A percentile compares a stretch with the other conserved stretches of the same genome.
Evolutionary conservation across 176 grass and related monocot species (phyloP).

Genomic region (Guadua angustifolia): DNA sequence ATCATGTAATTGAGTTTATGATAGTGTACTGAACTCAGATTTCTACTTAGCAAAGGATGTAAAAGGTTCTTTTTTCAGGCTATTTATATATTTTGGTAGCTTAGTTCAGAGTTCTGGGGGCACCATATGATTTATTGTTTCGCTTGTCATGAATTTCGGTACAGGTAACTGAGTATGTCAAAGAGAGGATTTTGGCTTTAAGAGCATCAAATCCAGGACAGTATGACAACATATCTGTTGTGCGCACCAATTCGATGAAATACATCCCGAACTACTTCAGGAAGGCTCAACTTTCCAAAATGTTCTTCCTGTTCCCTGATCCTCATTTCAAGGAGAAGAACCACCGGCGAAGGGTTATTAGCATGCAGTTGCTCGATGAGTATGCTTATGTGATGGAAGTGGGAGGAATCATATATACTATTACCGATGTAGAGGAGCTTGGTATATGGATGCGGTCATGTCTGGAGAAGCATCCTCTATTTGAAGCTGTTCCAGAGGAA

Average conservation of each 20-base stretch:
- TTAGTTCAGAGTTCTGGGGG: neutral
- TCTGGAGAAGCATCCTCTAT: slow-evolving; percentile 81
- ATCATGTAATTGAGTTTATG: neutral
- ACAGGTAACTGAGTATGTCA: slow-evolving; percentile 96
- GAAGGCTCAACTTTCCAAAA: slow-evolving; percentile 89
- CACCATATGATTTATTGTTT: slow-evolving; percentile 7
- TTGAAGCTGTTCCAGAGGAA: slow-evolving; percentile 60
- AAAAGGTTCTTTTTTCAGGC: neutral
- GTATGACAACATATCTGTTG: slow-evolving; percentile 88
- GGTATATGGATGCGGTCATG: slow-evolving; percentile 87
- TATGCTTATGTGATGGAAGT: slow-evolving; percentile 88
- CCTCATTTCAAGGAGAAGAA: slow-evolving; percentile 99
- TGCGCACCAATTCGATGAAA: slow-evolving; percentile 98
- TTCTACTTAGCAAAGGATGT: neutral
- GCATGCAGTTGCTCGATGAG: slow-evolving; percentile 81
- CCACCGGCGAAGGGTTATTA: slow-evolving; percentile 82
- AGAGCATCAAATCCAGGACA: slow-evolving; percentile 71
- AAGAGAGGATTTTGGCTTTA: slow-evolving; percentile 86
- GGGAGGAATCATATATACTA: slow-evolving; percentile 87
- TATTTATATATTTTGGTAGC: slow-evolving; percentile 1
- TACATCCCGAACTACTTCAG: slow-evolving; percentile 89
- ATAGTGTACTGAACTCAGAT: neutral
- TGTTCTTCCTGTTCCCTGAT: slow-evolving; percentile 97
- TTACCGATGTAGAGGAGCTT: slow-evolving; percentile 91
- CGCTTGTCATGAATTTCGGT: neutral